Evolutionary conservation across 495 filamentous ascomycete species (phyloP).

Genomic region (Beverwykella pulmonaria): DNA sequence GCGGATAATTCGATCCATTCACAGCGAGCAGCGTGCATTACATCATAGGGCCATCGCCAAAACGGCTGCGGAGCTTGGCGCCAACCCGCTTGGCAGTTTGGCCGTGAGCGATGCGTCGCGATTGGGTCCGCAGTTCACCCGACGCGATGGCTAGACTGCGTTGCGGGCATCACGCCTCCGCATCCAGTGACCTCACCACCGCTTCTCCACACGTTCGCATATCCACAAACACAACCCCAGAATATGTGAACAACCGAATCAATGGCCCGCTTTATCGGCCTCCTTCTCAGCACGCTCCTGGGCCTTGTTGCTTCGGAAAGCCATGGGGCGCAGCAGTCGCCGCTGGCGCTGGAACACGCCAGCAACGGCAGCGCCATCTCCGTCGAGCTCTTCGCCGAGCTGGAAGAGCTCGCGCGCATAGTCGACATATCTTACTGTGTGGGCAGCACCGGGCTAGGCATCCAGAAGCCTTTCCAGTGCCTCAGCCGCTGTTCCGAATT

Average conservation of each 20-base stretch:
- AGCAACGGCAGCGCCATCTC: conserved; percentile 56
- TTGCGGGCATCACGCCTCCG: not conserved
- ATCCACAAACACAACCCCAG: not conserved
- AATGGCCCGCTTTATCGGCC: conserved; percentile 28
- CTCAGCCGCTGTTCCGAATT: conserved; percentile 83
- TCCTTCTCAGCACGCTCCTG: conserved; percentile 16
- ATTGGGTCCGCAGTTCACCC: too few species aligned
- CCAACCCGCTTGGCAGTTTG: not conserved
- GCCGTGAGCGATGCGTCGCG: not conserved
- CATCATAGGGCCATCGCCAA: conserved; percentile 8
- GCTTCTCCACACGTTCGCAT: conserved; percentile 3
- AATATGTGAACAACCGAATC: conserved; percentile 31
- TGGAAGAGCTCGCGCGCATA: conserved; percentile 82
- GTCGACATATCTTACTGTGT: conserved; percentile 97
- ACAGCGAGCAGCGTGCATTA: not conserved
- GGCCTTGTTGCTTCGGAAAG: not conserved
- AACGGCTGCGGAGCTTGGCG: not conserved
- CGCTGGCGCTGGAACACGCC: conserved; percentile 24
- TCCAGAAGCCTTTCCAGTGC: conserved; percentile 80
- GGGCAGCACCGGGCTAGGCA: conserved; percentile 69
- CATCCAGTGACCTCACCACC: not conserved
- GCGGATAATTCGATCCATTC: conserved; percentile 1
- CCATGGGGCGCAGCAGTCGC: conserved; percentile 23
- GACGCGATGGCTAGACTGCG: not conserved
- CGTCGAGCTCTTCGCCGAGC: conserved; percentile 68